Conservation (phyloP, 805 yeast species). For the Yamadazyma sp. region DNA sequence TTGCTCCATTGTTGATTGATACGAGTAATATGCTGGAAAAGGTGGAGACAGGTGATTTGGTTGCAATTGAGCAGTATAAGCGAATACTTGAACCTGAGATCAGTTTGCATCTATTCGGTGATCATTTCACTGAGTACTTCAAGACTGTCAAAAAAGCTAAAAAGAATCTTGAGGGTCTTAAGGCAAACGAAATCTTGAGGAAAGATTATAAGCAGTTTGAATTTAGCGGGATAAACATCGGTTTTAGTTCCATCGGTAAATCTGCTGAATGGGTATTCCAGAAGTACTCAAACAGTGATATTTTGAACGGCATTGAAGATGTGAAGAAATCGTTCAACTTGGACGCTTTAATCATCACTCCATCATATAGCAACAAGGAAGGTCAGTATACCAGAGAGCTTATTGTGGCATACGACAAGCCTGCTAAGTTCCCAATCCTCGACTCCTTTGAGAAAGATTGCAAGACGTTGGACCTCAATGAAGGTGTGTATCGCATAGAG, state of each 20-base stretch:
- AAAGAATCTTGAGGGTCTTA: conserved; percentile 60
- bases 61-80: conserved; percentile 43
- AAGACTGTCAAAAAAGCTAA: conserved; percentile 48
- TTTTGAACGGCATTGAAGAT: conserved; percentile 22
- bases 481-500: conserved; percentile 22
- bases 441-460: conserved; percentile 6
- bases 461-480: conserved; percentile 24
- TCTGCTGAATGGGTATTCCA: conserved; percentile 54
- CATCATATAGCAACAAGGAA: conserved; percentile 39
- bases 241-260: conserved; percentile 75
- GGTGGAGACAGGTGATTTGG: conserved; percentile 59
- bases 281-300: conserved; percentile 23
- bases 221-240: conserved; percentile 47
- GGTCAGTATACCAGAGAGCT: conserved; percentile 22
- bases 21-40: conserved; percentile 66
- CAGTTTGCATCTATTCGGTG: conserved; percentile 2
- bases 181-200: conserved; percentile 59
- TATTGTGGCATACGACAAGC: conserved; percentile 2
- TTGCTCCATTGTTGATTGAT: conserved; percentile 75
- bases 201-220: conserved; percentile 84
- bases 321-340: conserved; percentile 21
- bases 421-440: conserved; percentile 1
- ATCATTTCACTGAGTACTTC: conserved; percentile 16
- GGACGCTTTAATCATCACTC: conserved; percentile 35
- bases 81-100: conserved; percentile 15